A percentile compares a stretch with the other conserved stretches of the same genome.
Evolutionary conservation across 1,139 yeast species (phyloP).

Genomic region (Diutina ranongensis): DNA sequence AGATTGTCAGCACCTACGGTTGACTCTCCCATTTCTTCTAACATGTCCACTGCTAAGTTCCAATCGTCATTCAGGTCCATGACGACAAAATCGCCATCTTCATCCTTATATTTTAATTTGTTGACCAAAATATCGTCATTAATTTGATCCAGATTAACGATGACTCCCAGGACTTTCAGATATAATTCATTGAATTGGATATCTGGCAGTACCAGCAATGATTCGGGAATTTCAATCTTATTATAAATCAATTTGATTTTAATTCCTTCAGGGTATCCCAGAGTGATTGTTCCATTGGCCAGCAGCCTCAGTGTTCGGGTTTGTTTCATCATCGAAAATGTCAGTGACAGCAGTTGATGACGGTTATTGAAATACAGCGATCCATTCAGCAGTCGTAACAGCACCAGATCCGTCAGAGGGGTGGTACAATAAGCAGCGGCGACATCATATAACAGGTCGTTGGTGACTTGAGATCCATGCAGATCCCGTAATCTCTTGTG

Average conservation of each 20-base stretch:
- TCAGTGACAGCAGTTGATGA: constrained; percentile 34
- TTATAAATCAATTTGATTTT: constrained; percentile 44
- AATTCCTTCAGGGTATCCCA: constrained; percentile 10
- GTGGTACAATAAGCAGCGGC: constrained; percentile 11
- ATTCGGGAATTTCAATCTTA: constrained; percentile 23
- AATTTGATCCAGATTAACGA: constrained; percentile 21
- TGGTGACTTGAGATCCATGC: constrained; percentile 20
- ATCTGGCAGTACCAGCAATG: constrained; percentile 29
- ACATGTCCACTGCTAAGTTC: constrained; percentile 43
- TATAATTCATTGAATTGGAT: constrained; percentile 37
- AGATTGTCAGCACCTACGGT: neutral
- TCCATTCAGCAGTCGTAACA: constrained; percentile 19
- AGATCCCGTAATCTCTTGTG: constrained; percentile 29
- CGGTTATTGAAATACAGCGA: constrained; percentile 15
- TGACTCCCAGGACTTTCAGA: constrained; percentile 25
- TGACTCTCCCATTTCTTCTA: constrained; percentile 21
- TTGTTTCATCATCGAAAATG: constrained; percentile 32
- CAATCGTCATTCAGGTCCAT: constrained; percentile 77
- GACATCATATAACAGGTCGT: constrained; percentile 17
- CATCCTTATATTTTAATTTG: constrained; percentile 77
- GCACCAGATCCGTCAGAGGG: constrained; percentile 8
- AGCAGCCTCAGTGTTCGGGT: constrained; percentile 2
- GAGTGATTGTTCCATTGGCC: constrained; percentile 9
- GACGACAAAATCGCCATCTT: constrained; percentile 88
- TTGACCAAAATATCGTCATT: constrained; percentile 27